These are phyloP conservation scores for Ophiocordyceps sinensis DNA, from an alignment of 2,329 filamentous ascomycete genomes.

Conservation along the genomic window DNA sequence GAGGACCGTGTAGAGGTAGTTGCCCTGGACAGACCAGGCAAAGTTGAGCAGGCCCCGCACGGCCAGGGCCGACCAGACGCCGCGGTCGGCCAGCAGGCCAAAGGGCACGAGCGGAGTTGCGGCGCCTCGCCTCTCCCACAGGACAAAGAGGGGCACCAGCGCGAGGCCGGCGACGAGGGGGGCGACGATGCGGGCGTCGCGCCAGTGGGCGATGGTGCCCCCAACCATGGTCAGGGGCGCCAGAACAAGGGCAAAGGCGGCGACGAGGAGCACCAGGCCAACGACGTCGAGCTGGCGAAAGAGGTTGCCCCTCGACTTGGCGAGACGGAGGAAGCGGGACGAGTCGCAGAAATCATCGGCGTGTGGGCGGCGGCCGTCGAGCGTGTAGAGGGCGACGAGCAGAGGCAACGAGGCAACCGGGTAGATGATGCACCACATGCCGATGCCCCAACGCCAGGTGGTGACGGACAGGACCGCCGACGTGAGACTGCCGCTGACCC, in stretches of 20 bases:
- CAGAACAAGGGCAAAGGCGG: constrained; percentile 30
- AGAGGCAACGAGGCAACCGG: constrained; percentile 41
- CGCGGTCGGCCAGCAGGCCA: constrained; percentile 41
- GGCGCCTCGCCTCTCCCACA: constrained; percentile 37
- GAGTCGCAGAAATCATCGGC: background rate
- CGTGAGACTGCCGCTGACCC: constrained; percentile 45
- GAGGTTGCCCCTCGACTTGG: constrained; percentile 25
- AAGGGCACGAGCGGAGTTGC: constrained; percentile 42
- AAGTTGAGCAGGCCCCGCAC: constrained; percentile 35
- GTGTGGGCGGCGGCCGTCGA: constrained; percentile 13
- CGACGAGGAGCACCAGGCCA: constrained; percentile 31
- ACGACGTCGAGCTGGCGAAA: constrained; percentile 41
- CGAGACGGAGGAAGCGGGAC: constrained; percentile 1
- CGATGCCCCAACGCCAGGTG: constrained; percentile 47
- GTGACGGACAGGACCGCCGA: constrained; percentile 31
- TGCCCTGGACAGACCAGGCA: constrained; percentile 42
- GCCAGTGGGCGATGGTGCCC: constrained; percentile 31
- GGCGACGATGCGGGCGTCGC: constrained; percentile 31
- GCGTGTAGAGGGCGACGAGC: constrained; percentile 24
- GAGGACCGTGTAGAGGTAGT: constrained; percentile 45
- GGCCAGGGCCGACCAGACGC: constrained; percentile 44
- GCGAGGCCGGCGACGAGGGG: constrained; percentile 36
- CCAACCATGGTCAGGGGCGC: constrained; percentile 41
- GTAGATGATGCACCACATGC: constrained; percentile 50
- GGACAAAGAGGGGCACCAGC: constrained; percentile 31